Base-by-base conservation (phyloP, 2,329 filamentous ascomycete species). In the Aspergillus carbonarius region DNA sequence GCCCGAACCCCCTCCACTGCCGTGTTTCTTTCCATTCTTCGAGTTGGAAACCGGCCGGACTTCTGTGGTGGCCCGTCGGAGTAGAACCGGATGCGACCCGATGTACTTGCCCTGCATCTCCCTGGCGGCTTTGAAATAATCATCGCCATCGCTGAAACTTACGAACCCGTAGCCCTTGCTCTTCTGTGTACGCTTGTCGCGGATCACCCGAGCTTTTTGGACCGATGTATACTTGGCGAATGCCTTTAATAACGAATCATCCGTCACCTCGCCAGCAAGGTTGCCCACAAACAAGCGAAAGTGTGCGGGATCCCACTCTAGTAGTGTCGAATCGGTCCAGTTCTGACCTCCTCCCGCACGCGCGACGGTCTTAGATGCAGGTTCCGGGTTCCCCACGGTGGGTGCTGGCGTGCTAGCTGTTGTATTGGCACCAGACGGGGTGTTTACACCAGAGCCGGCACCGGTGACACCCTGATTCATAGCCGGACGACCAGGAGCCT, bases 71-170 rank as follows among this genome's bases (percentile, higher is more conserved):
- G 91, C 92, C 74, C 95, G 91, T 75, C 90, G 88, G 66, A 98
- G 85, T 25, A 91, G 81, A 27, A 97, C 91, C 0, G 95, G 95
- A 75, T 98, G 95, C 74, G 92, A 97, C 69, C 96, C 93, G 72
- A 99, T 98, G 77, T 99, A 99, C 79, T 99, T 98, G 68, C 93
- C 93, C 70, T 97, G 91, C 95, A 98, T 98, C 79, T 98, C 93
- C 78, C 95, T 92, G 69, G 92, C 93, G 1, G 95, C 93, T 69
- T 91, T 87, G 81, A 99, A 98, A 74, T 96, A 98, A 71, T 97
- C 93, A 74, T 99, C 95, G 30, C 92, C 91, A 72, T 97, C 91
- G 68, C 88, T 89, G 78, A 99, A 98, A 76, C 91, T 95, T 57
- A 99, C 93, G 71, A 99, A 99, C 2, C 95, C 95, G 72, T 91